These are phyloP conservation scores for Chaetomium fimeti DNA, from an alignment of 495 filamentous ascomycete species.

Conservation along the genomic window DNA sequence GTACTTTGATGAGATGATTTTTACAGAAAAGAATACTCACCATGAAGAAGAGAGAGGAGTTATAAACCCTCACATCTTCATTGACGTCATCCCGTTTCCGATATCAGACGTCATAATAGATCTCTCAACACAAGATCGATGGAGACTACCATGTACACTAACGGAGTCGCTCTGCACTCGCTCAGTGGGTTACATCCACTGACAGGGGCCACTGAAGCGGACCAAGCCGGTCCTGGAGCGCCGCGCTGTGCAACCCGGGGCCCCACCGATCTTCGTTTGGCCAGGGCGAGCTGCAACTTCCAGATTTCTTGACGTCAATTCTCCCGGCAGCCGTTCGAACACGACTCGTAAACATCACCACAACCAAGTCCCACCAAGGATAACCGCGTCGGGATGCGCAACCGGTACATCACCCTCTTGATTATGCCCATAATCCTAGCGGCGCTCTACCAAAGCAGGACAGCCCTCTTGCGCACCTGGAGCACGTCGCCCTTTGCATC, in stretches of 20 bases:
- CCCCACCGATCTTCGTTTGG: too few species aligned
- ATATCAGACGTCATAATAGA: constrained; percentile 8
- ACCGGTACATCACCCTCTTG: not conserved
- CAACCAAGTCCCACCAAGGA: not conserved
- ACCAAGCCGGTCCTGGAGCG: not conserved
- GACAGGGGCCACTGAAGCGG: too few species aligned
- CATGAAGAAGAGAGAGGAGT: not conserved
- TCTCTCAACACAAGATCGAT: too few species aligned
- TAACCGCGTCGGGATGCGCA: constrained; percentile 3
- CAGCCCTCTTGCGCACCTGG: constrained; percentile 5
- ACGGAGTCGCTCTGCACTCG: too few species aligned
- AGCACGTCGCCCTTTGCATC: not conserved
- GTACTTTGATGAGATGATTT: not conserved
- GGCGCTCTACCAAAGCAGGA: constrained; percentile 16
- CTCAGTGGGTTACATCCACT: too few species aligned
- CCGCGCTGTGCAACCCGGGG: too few species aligned
- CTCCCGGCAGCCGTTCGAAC: not conserved
- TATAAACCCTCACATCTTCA: not conserved
- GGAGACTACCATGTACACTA: too few species aligned
- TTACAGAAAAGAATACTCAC: not conserved
- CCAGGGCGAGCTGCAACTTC: not conserved
- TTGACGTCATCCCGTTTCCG: constrained; percentile 8
- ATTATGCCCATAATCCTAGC: constrained; percentile 15
- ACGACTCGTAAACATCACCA: not conserved
- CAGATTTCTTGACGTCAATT: not conserved